Base-by-base conservation (phyloP, 148 eudicot genomes). In the Diospyros lotus region DNA sequence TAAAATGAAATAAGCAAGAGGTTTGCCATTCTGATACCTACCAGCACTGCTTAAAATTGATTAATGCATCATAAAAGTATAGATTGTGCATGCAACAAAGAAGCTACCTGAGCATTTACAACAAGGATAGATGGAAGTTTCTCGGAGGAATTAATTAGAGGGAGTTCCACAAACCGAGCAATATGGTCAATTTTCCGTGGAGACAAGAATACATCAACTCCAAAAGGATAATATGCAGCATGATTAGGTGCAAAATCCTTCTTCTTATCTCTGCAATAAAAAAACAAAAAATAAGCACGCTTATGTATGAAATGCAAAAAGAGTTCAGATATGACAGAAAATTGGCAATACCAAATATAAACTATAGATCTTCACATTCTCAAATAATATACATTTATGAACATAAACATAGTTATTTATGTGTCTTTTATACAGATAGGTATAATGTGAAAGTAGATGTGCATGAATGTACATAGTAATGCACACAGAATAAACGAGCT, bases 81-180 rank as follows among this genome's bases (percentile, higher is more conserved):
- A 40, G 17, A 10, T 13, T 15, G 41, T 28, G 68, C 48, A 67
- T 7, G 41, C 14, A 38, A 3, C 15, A 41, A 75, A 14, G 69
- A 18, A 28, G 38, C 28, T 84, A 95, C 99, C 97, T 95, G 99
- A 78, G 87, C 91, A 84, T 95, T 95, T 78, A 95, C 99, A 73
- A 95, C 89, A 73, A 95, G 99, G 79, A 92, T 82, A 40, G 97
- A 82, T 55, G 99, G 99, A 75, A 95, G 83, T 44, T 80, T 82
- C 11, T 78, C 88, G 11, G 86, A 78, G 60, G 92, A 80, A 81
- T 81, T 83, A 75, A 86, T 54, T 46, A 66, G n/a, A 58, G 99
- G 97, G 44, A 95, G 96, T 68, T 88, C 87, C 61, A 95, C 90
- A 83, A 80, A 88, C 8, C 86, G 90, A 86, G 98, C 97, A 82